Evolutionary conservation across 2,329 filamentous ascomycete genomes (phyloP).

Genomic region (Pseudogymnoascus sp.): DNA sequence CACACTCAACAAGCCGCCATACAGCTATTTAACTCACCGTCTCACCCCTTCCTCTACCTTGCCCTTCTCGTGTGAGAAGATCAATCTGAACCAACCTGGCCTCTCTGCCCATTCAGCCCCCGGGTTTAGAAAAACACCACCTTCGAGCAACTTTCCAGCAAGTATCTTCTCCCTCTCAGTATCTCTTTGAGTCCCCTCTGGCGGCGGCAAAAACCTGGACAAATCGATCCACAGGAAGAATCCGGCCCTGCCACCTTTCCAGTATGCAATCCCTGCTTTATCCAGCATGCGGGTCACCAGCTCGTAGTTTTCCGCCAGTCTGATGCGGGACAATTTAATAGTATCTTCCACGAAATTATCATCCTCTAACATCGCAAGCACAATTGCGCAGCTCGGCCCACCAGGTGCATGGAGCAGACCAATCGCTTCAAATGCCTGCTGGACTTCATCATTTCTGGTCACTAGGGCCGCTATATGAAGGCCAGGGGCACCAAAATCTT

Average conservation of each 20-base stretch:
- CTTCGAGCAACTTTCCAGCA: conserved; percentile 34
- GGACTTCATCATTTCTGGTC: conserved; percentile 31
- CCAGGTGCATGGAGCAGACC: conserved; percentile 44
- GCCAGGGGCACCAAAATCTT: conserved; percentile 41
- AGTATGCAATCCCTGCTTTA: conserved; percentile 39
- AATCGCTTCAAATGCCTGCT: conserved; percentile 34
- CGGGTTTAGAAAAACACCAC: conserved; percentile 46
- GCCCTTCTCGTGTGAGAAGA: conserved; percentile 40
- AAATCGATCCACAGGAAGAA: conserved; percentile 54
- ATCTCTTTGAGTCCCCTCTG: conserved; percentile 17
- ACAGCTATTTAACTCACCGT: not conserved
- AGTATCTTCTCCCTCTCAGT: conserved; percentile 14
- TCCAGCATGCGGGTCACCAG: conserved; percentile 36
- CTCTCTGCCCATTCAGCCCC: conserved; percentile 39
- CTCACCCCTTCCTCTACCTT: conserved; percentile 35
- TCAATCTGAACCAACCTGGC: conserved; percentile 48
- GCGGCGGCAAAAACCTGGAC: conserved; percentile 36
- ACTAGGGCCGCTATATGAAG: conserved; percentile 34
- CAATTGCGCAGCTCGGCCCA: conserved; percentile 39
- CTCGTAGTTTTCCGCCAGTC: conserved; percentile 37
- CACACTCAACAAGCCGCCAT: not conserved
- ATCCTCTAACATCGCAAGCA: conserved; percentile 42
- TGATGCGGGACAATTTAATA: conserved; percentile 35
- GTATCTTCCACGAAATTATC: conserved; percentile 40
- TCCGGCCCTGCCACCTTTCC: conserved; percentile 43